Percentiles rank a stretch among this genome's conserved stretches.
Evolutionary conservation across 768 basidiomycete species (phyloP).

Genomic region (Boletus reticulatus): DNA sequence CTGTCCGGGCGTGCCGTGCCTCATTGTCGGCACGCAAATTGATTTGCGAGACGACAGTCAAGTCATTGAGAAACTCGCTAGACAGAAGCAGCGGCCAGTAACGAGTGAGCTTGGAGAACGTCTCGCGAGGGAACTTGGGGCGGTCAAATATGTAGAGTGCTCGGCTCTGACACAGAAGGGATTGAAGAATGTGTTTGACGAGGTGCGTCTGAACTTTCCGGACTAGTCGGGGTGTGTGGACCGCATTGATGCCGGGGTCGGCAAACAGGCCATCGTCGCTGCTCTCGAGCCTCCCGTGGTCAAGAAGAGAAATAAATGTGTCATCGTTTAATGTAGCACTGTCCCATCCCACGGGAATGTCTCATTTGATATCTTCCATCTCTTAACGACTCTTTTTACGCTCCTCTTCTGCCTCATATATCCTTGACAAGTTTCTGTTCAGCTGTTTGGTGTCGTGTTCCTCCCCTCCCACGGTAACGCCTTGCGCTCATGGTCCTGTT

Average conservation of each 20-base stretch:
- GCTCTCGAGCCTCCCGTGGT: slow-evolving; percentile 96
- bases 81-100: slow-evolving; percentile 96
- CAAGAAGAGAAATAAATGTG: slow-evolving; percentile 77
- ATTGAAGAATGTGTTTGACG: slow-evolving; percentile 99
- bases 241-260: slow-evolving; percentile 9
- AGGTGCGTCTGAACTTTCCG: slow-evolving; percentile 55
- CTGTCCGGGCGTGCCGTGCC: slow-evolving; percentile 98
- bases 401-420: slow-evolving; percentile 34
- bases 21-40: slow-evolving; percentile 98
- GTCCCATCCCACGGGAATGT: slow-evolving; percentile 25
- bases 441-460: slow-evolving; percentile 20
- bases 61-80: slow-evolving; percentile 91
- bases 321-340: slow-evolving; percentile 66
- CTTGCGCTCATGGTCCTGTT: slow-evolving; percentile 23
- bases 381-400: slow-evolving; percentile 35
- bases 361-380: slow-evolving; percentile 32
- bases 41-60: slow-evolving; percentile 92
- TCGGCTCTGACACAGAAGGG: slow-evolving; percentile 99
- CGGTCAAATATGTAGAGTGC: slow-evolving; percentile 99
- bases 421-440: slow-evolving; percentile 31
- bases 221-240: background rate
- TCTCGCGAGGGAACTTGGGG: slow-evolving; percentile 95
- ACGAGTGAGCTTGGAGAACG: slow-evolving; percentile 85
- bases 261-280: slow-evolving; percentile 83
- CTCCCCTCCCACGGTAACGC: slow-evolving; percentile 18